These are phyloP conservation scores for Naganishia sp. DNA, from an alignment of 1,284 basidiomycete genomes.

Conservation along the genomic window DNA sequence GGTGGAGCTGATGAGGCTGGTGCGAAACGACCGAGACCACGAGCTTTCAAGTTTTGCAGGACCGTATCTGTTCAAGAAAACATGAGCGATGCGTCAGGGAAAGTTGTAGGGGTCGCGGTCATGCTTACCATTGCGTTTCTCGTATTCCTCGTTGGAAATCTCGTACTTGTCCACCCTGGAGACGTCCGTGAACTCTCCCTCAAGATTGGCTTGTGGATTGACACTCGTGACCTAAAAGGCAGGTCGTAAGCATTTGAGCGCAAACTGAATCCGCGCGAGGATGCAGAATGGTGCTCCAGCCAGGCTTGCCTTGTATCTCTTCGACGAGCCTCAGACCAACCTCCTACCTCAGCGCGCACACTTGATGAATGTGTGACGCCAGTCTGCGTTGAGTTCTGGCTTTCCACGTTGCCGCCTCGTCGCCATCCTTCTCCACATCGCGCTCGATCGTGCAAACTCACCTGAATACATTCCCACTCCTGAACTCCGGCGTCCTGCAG, in stretches of 20 bases:
- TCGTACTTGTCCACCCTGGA: slow-evolving; percentile 92
- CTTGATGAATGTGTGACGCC: too few relatives aligned
- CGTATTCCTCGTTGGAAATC: slow-evolving; percentile 79
- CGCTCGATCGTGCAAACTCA: slow-evolving; percentile 48
- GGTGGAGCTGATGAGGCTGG: slow-evolving; percentile 40
- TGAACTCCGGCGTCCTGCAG: slow-evolving; percentile 72
- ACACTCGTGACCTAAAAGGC: slow-evolving; percentile 68
- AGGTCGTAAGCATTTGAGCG: background rate
- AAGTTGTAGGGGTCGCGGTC: background rate
- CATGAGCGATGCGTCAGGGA: background rate
- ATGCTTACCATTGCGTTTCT: slow-evolving; percentile 67
- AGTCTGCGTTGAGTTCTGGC: background rate
- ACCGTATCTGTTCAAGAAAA: slow-evolving; percentile 69
- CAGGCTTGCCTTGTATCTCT: background rate
- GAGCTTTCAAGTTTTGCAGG: slow-evolving; percentile 80
- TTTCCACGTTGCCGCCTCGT: background rate
- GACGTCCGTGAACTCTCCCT: slow-evolving; percentile 70
- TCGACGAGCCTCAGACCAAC: background rate
- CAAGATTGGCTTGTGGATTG: slow-evolving; percentile 63
- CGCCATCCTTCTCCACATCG: background rate
- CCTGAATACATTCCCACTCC: slow-evolving; percentile 62
- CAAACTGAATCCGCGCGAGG: background rate
- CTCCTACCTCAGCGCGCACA: too few relatives aligned
- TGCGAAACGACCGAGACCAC: slow-evolving; percentile 89
- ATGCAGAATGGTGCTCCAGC: background rate